Conservation (phyloP, 1,139 yeast genomes). For the Kazachstania sp. region DNA sequence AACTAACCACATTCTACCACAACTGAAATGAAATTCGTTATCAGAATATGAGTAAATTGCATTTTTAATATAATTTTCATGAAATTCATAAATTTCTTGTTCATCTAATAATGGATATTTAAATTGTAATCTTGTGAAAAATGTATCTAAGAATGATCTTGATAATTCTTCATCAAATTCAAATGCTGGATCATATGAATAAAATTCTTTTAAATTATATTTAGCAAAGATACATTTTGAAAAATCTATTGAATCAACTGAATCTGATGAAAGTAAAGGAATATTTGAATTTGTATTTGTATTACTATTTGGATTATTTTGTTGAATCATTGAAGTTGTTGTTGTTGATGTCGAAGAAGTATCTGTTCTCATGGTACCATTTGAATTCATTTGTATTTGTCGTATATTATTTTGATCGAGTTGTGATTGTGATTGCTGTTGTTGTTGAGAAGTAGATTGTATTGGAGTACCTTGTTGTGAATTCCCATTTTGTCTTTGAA, state of each 20-base stretch:
- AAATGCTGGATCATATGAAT: constrained; percentile 38
- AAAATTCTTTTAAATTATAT: constrained; percentile 37
- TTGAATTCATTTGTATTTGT: background rate
- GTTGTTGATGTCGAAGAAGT: background rate
- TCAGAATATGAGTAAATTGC: constrained; percentile 29
- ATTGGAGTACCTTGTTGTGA: background rate
- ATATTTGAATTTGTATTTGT: constrained; percentile 1
- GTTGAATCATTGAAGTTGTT: background rate
- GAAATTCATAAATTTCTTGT: constrained; percentile 39
- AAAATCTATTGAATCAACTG: constrained; percentile 34
- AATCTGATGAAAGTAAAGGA: constrained; percentile 25
- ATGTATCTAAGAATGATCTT: constrained; percentile 40
- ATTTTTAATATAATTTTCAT: constrained; percentile 36
- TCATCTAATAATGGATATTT: constrained; percentile 44
- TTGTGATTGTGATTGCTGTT: no score
- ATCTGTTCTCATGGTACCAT: background rate
- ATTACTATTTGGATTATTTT: background rate
- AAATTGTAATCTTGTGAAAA: constrained; percentile 43
- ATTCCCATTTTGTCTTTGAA: constrained; percentile 1
- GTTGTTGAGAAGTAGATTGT: background rate
- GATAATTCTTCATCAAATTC: constrained; percentile 40
- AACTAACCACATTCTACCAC: constrained; percentile 44
- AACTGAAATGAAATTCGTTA: constrained; percentile 39
- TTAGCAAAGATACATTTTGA: constrained; percentile 35
- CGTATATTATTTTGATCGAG: background rate